Evolutionary conservation across 2,329 filamentous ascomycete species (phyloP), one percentile per base, ranked within the genome.

Genomic region (Plectosphaerella cucumerina): DNA sequence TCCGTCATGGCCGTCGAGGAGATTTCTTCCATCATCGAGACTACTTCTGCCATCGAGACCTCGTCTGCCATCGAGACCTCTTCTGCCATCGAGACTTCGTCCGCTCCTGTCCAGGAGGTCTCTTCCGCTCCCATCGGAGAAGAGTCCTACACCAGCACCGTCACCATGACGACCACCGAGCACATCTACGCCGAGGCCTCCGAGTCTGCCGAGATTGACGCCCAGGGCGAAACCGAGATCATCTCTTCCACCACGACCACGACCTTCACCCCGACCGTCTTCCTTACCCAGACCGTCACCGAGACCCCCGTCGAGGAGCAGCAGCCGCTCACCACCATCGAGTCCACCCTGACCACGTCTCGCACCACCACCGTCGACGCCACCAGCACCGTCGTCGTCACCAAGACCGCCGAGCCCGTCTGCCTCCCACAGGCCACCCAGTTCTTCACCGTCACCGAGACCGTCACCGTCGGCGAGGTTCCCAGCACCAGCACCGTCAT

Each of bases 21-120:
- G 39, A 6, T 20, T 17, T 17, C 10, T 17, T 42, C 39, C n/a
- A n/a, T n/a, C n/a, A n/a, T 53, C 42, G 33, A 45, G 12, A 48
- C 48, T 14, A 55, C 54, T 22, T 53, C 53, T 17, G 34, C 53
- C 33, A 56, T 53, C 26, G 43, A 55, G 50, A 55, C 53, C 37
- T 44, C 43, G 41, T n/a, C n/a, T n/a, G n/a, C n/a, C n/a, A n/a
- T n/a, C n/a, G n/a, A n/a, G n/a, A n/a, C n/a, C n/a, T n/a, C n/a
- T n/a, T n/a, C n/a, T n/a, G n/a, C n/a, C n/a, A 47, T 34, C 17
- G 37, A 41, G 49, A 56, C 53, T 21, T 44, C 47, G 14, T 11
- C 6, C 33, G 37, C 50, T 18, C 43, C n/a, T 17, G 41, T 44
- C 23, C 20, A 50, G 34, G 34, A 46, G 39, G n/a, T 20, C 39